Evolutionary conservation across 768 basidiomycete genomes (phyloP).

Genomic region (Termitomyces sp.): DNA sequence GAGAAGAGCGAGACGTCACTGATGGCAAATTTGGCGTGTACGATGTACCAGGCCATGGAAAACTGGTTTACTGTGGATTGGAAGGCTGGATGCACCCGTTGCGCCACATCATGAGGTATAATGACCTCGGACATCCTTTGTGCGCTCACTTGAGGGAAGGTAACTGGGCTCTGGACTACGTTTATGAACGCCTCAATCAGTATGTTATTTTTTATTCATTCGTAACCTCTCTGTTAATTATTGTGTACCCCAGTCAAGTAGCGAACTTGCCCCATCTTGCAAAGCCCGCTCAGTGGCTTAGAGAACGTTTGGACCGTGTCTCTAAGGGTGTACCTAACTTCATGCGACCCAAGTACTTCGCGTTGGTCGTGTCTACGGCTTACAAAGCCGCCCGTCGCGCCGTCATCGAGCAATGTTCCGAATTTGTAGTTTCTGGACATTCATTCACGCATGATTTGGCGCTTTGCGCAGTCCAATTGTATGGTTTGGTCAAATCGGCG

Average conservation of each 20-base stretch:
- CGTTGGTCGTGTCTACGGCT: slow-evolving; percentile 83
- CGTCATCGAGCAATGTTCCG: slow-evolving; percentile 84
- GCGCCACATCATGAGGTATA: slow-evolving; percentile 78
- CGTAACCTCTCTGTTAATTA: slow-evolving; percentile 5
- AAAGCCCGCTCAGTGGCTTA: slow-evolving; percentile 79
- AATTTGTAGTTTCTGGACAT: slow-evolving; percentile 83
- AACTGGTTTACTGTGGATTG: slow-evolving; percentile 86
- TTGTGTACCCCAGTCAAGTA: slow-evolving; percentile 46
- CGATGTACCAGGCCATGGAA: slow-evolving; percentile 70
- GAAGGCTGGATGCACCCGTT: slow-evolving; percentile 97
- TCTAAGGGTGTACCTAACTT: slow-evolving; percentile 74
- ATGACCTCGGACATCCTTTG: slow-evolving; percentile 91
- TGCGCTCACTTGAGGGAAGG: slow-evolving; percentile 87
- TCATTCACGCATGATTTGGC: slow-evolving; percentile 89
- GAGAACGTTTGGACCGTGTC: slow-evolving; percentile 82
- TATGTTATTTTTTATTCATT: slow-evolving; percentile 38
- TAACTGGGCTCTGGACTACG: slow-evolving; percentile 91
- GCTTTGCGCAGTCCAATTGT: slow-evolving; percentile 83
- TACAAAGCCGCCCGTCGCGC: slow-evolving; percentile 87
- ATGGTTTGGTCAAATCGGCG: slow-evolving; percentile 87
- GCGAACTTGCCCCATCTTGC: slow-evolving; percentile 64
- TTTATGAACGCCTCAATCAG: slow-evolving; percentile 64
- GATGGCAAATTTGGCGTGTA: slow-evolving; percentile 79
- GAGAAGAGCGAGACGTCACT: slow-evolving; percentile 90
- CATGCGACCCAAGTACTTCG: slow-evolving; percentile 95